These are phyloP conservation scores for Pythium phragmitis DNA, from an alignment of 352 stramenopile species.

Conservation along the genomic window DNA sequence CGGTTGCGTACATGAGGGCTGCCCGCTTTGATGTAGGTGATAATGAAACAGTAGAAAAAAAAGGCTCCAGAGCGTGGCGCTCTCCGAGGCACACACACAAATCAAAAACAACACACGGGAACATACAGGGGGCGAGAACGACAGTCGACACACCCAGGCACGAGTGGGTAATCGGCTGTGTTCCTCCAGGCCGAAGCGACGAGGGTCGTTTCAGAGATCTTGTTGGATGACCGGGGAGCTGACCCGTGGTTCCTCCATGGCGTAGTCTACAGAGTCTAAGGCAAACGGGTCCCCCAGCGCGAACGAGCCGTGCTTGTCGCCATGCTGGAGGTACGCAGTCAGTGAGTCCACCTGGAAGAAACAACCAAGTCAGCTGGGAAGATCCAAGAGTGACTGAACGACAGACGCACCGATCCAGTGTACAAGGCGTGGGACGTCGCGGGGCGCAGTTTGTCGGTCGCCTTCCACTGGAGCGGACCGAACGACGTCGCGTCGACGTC, in stretches of 20 bases:
- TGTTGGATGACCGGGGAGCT: constrained; percentile 22
- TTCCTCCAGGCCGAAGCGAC: background rate
- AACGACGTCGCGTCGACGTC: constrained; percentile 24
- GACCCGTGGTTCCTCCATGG: constrained; percentile 25
- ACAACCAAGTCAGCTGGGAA: background rate
- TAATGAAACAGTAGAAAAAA: constrained; percentile 6
- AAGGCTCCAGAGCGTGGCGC: background rate
- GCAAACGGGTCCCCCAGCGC: constrained; percentile 13
- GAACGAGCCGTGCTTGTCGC: constrained; percentile 22
- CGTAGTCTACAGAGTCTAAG: constrained; percentile 25
- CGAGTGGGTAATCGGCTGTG: background rate
- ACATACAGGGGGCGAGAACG: background rate
- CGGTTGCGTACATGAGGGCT: constrained; percentile 13
- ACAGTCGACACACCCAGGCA: background rate
- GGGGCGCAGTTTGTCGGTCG: constrained; percentile 15
- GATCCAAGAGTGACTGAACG: background rate
- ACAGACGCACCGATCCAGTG: constrained; percentile 13
- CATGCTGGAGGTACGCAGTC: constrained; percentile 17
- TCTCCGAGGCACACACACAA: background rate
- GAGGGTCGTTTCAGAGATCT: constrained; percentile 12
- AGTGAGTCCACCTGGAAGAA: constrained; percentile 18
- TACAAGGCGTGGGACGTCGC: constrained; percentile 6
- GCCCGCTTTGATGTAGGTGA: background rate
- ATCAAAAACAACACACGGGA: background rate
- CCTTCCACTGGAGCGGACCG: constrained; percentile 25